Evolutionary conservation across 179 eudicot species (phyloP), one percentile per base, ranked within the genome.

Genomic region (Beta macrorhiza): DNA sequence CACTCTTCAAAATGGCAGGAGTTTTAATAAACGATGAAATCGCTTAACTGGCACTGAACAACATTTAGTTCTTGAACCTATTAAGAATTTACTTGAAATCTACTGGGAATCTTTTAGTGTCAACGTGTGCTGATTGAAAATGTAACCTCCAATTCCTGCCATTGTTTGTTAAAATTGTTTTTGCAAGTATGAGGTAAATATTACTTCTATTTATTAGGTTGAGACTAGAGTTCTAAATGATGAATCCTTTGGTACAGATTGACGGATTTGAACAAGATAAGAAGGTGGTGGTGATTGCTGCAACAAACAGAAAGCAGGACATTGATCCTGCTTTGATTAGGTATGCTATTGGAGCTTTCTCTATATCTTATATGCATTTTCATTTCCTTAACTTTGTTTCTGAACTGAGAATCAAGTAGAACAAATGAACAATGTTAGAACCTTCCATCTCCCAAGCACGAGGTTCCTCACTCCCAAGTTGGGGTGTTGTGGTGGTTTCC

Each of bases 181-280:
- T 72, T 62, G 70, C 29, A 29, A 67, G 59, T n/a, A 29, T 58
- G 7, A 73, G 20, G 4, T 51, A 49, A 42, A 14, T 69, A 4
- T 19, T 22, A 25, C 25, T 25, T 25, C 25, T 25, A 12, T 22
- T 29, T 16, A 64, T 67, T 47, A 16, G 17, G 13, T 32, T 51
- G 58, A 53, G 62, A 76, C 55, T 11, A 59, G 75, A 70, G n/a
- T 59, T 64, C 53, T 71, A 13, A 68, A 74, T 65, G 65, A 53
- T 17, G 44, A 44, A 17, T 73, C 3, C 51, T 70, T 58, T 76
- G 56, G 59, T 89, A 86, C 92, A 96, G 99, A 96, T 96, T 84
- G 99, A 96, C 84, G 98, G 98, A 16, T 96, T 96, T 87, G 99
- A 96, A 87, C 98, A 96, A 89, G 98, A 94, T 64, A 96, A 90